Base-by-base conservation (phyloP, 192 early-diverging fungal species). In the Radiomyces spectabilis region DNA sequence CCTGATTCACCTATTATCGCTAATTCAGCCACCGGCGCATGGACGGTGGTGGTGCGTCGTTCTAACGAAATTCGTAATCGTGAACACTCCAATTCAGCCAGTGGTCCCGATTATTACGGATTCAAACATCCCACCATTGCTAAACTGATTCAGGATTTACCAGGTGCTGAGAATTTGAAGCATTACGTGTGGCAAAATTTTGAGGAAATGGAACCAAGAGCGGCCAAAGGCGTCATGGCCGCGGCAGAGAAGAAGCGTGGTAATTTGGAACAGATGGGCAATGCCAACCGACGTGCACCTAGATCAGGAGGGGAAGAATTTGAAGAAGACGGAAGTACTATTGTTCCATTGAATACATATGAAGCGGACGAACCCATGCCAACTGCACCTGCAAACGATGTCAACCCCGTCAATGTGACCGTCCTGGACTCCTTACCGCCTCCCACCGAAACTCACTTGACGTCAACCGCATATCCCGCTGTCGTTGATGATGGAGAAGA, bases 51-150 rank as follows among this genome's bases (percentile, higher is more conserved):
- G 35, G 76, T 94, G 31, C 85, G 85, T 58, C 74, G 73, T 7
- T 87, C 87, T 4, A 90, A 96, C 66, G 76, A 76, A 18, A 77
- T 96, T 44, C 76, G 91, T 25, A 73, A 85, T 24, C 79, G 85
- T 6, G 85, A 91, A 29, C 83, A 87, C 40, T 83, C 83, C 8
- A 89, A 88, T 59, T 89, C 87, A 25, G 87, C 86, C 0, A 85
- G 81, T 7, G 92, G 93, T 7, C 92, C 92, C 4, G 93, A 96
- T 52, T 92, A 89, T 55, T 96, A 88, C 74, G 93, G 93, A 0
- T 87, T 96, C 44, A 83, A 89, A 12, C 83, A 91, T 41, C 86
- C 87, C 2, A 92, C 89, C 9, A 86, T 96, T 43, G 76, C 79
- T 6, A 88, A 84, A 53, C 75, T 91, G 76, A 87, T 96, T 16